Conservation (phyloP, 768 basidiomycete genomes). For the Multifurca ochricompacta region DNA sequence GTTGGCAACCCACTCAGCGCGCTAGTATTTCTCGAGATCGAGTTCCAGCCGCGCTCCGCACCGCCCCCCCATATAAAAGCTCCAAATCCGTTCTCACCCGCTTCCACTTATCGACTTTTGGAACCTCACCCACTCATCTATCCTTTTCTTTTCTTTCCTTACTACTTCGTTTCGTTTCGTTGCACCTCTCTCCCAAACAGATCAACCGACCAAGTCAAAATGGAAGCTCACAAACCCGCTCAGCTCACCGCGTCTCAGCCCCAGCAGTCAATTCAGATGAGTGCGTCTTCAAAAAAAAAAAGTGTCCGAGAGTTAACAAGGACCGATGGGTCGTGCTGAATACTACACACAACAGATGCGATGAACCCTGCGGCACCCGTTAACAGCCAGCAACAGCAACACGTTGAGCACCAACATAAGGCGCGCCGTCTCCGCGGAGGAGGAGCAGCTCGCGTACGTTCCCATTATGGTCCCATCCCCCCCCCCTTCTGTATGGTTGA, state of each 20-base stretch:
- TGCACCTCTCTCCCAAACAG: background rate
- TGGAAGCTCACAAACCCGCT: conserved; percentile 28
- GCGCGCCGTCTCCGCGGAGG: conserved; percentile 62
- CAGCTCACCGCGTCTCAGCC: conserved; percentile 44
- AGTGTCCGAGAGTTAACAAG: too few relatives aligned
- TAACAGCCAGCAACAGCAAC: conserved; percentile 26
- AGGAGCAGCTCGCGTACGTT: conserved; percentile 39
- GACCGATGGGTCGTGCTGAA: background rate
- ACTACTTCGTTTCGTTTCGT: too few relatives aligned
- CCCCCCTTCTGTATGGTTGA: too few relatives aligned
- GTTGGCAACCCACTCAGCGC: too few relatives aligned
- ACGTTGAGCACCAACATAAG: conserved; percentile 34
- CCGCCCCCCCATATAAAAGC: background rate
- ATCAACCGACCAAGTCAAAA: conserved; percentile 1
- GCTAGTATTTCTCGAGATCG: too few relatives aligned
- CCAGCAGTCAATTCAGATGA: conserved; percentile 53
- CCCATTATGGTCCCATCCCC: background rate
- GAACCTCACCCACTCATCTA: too few relatives aligned
- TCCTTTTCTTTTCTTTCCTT: background rate
- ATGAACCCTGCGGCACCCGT: conserved; percentile 38
- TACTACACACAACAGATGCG: conserved; percentile 31
- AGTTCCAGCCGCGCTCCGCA: too few relatives aligned
- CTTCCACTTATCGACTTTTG: too few relatives aligned
- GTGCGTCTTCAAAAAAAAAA: conserved; percentile 39
- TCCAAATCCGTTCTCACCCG: background rate